Base-by-base conservation (phyloP, 2,329 filamentous ascomycete genomes). In the Leptographium wingfieldii region DNA sequence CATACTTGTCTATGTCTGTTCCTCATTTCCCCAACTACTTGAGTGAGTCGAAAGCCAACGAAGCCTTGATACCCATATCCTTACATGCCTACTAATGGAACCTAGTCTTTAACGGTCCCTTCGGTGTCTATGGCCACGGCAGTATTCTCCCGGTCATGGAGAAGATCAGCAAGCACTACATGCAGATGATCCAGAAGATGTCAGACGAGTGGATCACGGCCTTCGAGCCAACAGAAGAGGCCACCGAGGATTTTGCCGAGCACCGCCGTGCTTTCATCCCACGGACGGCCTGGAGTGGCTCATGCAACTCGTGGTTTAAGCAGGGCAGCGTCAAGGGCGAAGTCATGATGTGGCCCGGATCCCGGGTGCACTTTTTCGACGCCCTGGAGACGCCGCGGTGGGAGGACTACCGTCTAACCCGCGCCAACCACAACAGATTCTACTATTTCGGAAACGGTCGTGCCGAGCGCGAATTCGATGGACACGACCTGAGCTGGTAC, bases 1-100 rank as follows among this genome's bases (percentile, higher is more conserved):
- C 76, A 0, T 82, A 81, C 67, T 74, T 82, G 67, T 80, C 77
- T 6, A 73, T 78, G 58, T 77, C 76, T 14, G 72, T 78, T 2
- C 68, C 75, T 2, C 73, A 73, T 1, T 73, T 81, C 59, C 78
- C 79, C 1, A 82, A 82, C 65, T 81, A 80, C 67, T 77, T 82
- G 62, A 78, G 76, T 78, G 33, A 51, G 56, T 58, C 3, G 5
- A 40, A 40, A 16, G 10, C 11, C 14, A 16, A 40, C 3, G 2
- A 40, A 14, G 14, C 3, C 27, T 48, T 48, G 56, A 31, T 22
- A 35, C 46, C 43, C 59, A 35, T 31, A 35, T 35, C 33, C 12
- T 40, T 5, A 3, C 2, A 5, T n/a, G 12, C 11, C 25, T 55
- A n/a, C 33, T 55, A 16, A 55, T 29, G n/a, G 53, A 2, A 40